Percentiles rank a stretch among this genome's conserved stretches.
phyloP scores from a whole-genome alignment of 768 basidiomycete genomes.

The Mrakia hoshinonis region DNA sequence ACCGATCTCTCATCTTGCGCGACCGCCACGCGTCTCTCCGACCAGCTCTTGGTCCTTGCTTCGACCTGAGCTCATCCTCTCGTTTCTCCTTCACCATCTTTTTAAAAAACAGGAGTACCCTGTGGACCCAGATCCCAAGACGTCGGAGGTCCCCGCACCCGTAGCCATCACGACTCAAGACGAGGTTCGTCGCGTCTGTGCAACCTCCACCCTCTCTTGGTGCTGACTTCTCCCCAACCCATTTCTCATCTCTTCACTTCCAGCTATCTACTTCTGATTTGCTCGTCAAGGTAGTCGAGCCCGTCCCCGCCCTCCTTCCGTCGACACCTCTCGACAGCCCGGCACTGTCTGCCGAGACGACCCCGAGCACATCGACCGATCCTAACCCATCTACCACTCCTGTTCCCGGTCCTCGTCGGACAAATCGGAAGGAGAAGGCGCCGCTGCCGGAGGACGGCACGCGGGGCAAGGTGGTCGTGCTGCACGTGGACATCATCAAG shows the following conservation, averaged over 20 bases:
- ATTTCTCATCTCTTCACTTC: not conserved
- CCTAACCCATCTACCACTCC: not conserved
- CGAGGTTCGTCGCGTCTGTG: too few species aligned
- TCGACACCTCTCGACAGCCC: not conserved
- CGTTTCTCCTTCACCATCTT: too few species aligned
- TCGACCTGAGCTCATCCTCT: too few species aligned
- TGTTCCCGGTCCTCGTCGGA: not conserved
- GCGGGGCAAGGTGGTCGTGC: conserved; percentile 47
- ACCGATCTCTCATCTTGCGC: too few species aligned
- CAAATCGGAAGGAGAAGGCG: conserved; percentile 7
- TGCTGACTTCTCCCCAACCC: too few species aligned
- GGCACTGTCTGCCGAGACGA: not conserved
- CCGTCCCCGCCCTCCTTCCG: not conserved
- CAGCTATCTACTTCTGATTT: not conserved
- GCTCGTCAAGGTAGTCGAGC: not conserved
- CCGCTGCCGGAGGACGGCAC: conserved; percentile 34
- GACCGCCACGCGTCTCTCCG: too few species aligned
- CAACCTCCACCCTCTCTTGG: too few species aligned
- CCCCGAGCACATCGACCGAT: not conserved
- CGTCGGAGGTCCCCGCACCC: not conserved
- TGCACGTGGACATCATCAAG: conserved; percentile 77
- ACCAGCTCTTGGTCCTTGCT: not conserved
- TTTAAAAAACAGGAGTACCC: not conserved
- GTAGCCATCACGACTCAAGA: too few species aligned
- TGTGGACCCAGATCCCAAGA: not conserved